A percentile compares a stretch with the other conserved stretches of the same genome.
phyloP scores from a whole-genome alignment of 1,139 yeast species.

The Candida labiduridarum region DNA sequence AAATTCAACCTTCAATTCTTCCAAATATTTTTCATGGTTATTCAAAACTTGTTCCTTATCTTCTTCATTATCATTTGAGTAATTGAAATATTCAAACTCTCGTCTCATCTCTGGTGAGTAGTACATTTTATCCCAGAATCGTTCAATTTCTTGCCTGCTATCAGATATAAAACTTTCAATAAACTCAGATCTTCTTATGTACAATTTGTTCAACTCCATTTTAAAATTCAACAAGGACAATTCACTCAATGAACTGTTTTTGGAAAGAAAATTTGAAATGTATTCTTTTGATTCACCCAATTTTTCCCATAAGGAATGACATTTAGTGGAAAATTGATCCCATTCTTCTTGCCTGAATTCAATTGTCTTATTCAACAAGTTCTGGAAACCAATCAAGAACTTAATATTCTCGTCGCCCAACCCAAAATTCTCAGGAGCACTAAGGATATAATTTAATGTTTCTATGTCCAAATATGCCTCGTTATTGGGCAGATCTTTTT shows the following conservation, averaged over 20 bases:
- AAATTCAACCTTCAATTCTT: constrained; percentile 49
- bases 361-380: constrained; percentile 29
- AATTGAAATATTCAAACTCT: constrained; percentile 37
- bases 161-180: constrained; percentile 70
- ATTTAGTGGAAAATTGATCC: constrained; percentile 35
- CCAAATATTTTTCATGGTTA: constrained; percentile 67
- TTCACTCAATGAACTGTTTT: constrained; percentile 43
- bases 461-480: constrained; percentile 38
- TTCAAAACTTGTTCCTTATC: constrained; percentile 57
- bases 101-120: constrained; percentile 50
- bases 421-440: constrained; percentile 46
- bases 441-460: constrained; percentile 37
- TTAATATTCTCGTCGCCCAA: constrained; percentile 37
- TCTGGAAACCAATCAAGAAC: constrained; percentile 32
- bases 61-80: constrained; percentile 42
- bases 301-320: constrained; percentile 52
- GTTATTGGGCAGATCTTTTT: constrained; percentile 17
- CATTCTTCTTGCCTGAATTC: constrained; percentile 37
- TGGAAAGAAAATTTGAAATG: constrained; percentile 35
- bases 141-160: constrained; percentile 58
- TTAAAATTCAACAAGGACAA: constrained; percentile 43
- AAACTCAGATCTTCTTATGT: constrained; percentile 59
- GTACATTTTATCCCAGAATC: constrained; percentile 64
- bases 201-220: constrained; percentile 58
- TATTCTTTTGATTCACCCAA: constrained; percentile 45